phyloP scores from a whole-genome alignment of 441 rosid genomes.

The Erodium moschatum region DNA sequence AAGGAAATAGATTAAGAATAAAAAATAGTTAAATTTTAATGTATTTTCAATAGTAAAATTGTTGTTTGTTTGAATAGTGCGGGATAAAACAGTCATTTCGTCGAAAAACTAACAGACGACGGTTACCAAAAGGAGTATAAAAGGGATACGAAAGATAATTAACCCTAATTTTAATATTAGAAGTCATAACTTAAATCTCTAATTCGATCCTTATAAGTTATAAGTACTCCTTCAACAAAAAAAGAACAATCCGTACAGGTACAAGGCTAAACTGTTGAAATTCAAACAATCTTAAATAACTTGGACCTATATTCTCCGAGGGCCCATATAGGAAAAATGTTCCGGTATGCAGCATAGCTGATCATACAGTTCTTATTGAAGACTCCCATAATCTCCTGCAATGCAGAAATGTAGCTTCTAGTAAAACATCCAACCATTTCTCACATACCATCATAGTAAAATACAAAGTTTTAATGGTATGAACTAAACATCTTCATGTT shows the following conservation, averaged over 20 bases:
- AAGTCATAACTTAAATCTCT: no score
- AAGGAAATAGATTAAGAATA: no score
- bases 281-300: conserved; percentile 2
- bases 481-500: neutral
- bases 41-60: no score
- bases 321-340: conserved; percentile 28
- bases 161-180: no score
- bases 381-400: conserved; percentile 23
- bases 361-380: conserved; percentile 23
- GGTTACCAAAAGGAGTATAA: no score
- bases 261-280: neutral
- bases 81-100: no score
- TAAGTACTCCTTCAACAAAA: no score
- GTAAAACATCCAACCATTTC: neutral
- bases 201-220: no score
- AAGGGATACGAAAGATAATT: no score
- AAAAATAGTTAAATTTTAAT: no score
- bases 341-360: conserved; percentile 22
- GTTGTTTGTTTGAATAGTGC: no score
- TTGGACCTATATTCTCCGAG: conserved; percentile 19
- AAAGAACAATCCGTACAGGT: neutral
- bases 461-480: neutral
- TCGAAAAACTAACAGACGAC: no score
- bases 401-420: neutral
- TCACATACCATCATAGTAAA: neutral